phyloP scores from a whole-genome alignment of 139 green algal genomes.

The Chlamydomonas asymmetrica region DNA sequence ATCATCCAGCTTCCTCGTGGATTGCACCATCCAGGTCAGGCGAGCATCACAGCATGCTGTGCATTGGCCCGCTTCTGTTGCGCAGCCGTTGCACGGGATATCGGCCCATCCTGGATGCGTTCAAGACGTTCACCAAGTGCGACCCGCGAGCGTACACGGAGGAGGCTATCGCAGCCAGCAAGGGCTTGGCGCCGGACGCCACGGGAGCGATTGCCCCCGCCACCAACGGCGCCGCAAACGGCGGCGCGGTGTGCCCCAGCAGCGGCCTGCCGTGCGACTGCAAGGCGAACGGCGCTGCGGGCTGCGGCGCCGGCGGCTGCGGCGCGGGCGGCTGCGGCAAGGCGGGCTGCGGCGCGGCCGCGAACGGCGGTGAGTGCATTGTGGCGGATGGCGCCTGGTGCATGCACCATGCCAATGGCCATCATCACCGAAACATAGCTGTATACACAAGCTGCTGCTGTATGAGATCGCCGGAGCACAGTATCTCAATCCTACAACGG shows the following conservation, averaged over 20 bases:
- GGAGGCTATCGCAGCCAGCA: conserved; percentile 75
- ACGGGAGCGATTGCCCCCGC: conserved; percentile 24
- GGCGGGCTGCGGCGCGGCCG: background rate
- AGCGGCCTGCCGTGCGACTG: conserved; percentile 83
- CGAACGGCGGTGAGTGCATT: background rate
- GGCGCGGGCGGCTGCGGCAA: conserved; percentile 22
- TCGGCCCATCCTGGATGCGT: conserved; percentile 96
- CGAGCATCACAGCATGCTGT: too few relatives aligned
- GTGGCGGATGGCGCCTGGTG: background rate
- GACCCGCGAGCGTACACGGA: conserved; percentile 68
- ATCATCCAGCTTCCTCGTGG: too few relatives aligned
- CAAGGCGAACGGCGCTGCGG: conserved; percentile 7
- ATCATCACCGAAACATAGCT: too few relatives aligned
- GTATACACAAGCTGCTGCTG: too few relatives aligned
- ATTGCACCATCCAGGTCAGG: too few relatives aligned
- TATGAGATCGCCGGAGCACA: too few relatives aligned
- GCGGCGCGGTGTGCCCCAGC: conserved; percentile 67
- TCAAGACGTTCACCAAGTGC: conserved; percentile 85
- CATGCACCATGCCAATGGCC: too few relatives aligned
- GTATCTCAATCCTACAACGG: too few relatives aligned
- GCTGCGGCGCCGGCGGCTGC: conserved; percentile 1
- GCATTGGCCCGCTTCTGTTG: background rate
- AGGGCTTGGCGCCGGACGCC: conserved; percentile 26
- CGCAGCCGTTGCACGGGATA: conserved; percentile 93
- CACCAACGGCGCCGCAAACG: conserved; percentile 13